phyloP scores from a whole-genome alignment of 2,329 filamentous ascomycete species.

The Penicillium verrucosum region DNA sequence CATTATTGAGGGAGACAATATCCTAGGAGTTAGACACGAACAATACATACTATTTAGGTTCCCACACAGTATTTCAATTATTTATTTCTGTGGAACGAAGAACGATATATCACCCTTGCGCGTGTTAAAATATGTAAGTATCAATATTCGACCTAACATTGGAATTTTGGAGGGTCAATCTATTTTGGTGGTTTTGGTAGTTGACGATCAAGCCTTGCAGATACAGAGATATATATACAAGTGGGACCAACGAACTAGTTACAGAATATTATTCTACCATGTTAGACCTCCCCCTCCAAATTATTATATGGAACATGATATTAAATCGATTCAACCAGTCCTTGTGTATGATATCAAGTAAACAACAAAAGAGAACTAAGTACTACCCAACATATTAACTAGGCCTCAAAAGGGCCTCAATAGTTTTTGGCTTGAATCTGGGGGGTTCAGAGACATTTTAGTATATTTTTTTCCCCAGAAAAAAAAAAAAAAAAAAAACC shows the following conservation, averaged over 20 bases:
- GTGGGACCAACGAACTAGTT: neutral
- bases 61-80: neutral
- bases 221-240: too few relatives aligned
- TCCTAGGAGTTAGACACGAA: conserved; percentile 18
- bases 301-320: neutral
- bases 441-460: neutral
- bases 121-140: neutral
- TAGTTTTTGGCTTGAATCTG: neutral
- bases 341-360: neutral
- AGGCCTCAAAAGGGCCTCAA: neutral
- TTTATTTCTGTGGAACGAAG: neutral
- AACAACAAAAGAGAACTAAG: neutral
- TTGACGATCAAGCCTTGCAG: conserved; percentile 3
- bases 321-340: too few relatives aligned
- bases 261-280: neutral
- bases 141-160: neutral
- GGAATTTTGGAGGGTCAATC: neutral
- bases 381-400: neutral
- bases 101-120: neutral
- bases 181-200: neutral
- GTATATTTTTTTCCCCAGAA: too few relatives aligned
- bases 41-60: conserved; percentile 7
- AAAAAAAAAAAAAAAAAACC: neutral
- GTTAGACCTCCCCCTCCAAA: too few relatives aligned
- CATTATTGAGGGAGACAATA: conserved; percentile 16